Evolutionary conservation across 208 protist species (phyloP), one percentile per base, ranked within the genome.

Genomic region (Trypanosoma vivax): DNA sequence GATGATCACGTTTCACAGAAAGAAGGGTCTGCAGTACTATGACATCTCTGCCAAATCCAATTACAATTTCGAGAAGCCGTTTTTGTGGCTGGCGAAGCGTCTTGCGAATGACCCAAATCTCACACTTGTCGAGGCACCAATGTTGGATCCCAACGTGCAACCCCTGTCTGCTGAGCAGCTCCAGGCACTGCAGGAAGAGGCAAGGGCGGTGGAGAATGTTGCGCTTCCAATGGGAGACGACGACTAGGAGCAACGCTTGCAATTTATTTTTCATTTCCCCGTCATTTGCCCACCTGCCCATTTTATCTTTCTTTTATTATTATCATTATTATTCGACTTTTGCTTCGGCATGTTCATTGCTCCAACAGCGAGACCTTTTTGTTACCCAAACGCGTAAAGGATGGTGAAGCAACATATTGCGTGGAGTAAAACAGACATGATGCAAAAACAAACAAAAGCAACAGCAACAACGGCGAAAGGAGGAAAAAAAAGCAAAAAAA

Each of bases 21-120:
- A 98, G 90, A 94, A 91, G 73, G 98, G 98, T 61, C 82, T 99
- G 4, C 96, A 98, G 86, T 99, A 99, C 88, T 99, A 99, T 74
- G 98, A 99, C 61, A 98, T 99, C 62, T 99, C 96, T 14, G 98
- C 98, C 54, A 99, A 99, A 83, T 97, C 94, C 31, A 99, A 99
- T 89, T 99, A 99, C 92, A 99, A 99, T 80, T 99, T 99, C 71
- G 99, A 99, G 86, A 99, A 99, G 90, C 99, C 99, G 25, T 99
- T 99, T 81, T 81, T 99, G 21, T 99, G 92, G 91, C 89, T 99
- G 14, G 94, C 95, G 30, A 96, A 97, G 73, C 97, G 97, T 69
- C 85, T 99, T 21, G 79, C 81, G 50, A 97, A 97, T 73, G 90
- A 99, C 72, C 68, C 73, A 50, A 90, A 98, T 34, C 88, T 99